Evolutionary conservation across 208 protist species (phyloP), one percentile per base, ranked within the genome.

Genomic region (Zelonia costaricensis): DNA sequence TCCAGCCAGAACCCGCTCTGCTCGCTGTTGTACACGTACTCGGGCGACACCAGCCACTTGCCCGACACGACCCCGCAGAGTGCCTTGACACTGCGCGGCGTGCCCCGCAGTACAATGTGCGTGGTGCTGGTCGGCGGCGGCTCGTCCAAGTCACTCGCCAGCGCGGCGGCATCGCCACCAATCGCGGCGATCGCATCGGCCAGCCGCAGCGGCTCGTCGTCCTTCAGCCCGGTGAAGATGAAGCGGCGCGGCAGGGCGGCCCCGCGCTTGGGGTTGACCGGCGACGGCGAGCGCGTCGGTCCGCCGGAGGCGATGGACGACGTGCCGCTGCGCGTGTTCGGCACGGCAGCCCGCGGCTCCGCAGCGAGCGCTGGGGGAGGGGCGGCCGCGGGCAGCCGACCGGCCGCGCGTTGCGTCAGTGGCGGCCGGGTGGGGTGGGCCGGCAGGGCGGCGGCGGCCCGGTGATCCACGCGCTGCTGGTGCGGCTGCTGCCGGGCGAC

Each of bases 51-150:
- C 1, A 94, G 70, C 82, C 83, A 92, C 71, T 82, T 88, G n/a
- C 76, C 70, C 2, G 71, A 69, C 27, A 94, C 88, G 12, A 92
- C 69, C 22, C 81, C 88, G 53, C 85, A 91, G 23, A 94, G 69
- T 15, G 83, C 88, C 77, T 94, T 94, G 25, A 92, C 81, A 27
- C 83, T 92, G 39, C 83, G 84, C 45, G 88, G 88, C 22, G 83
- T 80, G 13, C 83, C 88, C 18, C 79, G 80, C n/a, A 90, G 42
- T 31, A 94, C 76, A 55, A 94, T 76, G 71, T 94, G 88, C 22
- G 88, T 94, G 25, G 80, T 78, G 2, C 51, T 51, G 36, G 48
- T 38, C 35, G 84, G 85, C 22, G 82, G 85, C 47, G 78, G 69
- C 62, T 88, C 85, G 43, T 92, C 81, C 15, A 78, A 46, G 27